Evolutionary conservation across 2,329 filamentous ascomycete genomes (phyloP), one percentile per base, ranked within the genome.

Genomic region (Claviceps quebecensis): DNA sequence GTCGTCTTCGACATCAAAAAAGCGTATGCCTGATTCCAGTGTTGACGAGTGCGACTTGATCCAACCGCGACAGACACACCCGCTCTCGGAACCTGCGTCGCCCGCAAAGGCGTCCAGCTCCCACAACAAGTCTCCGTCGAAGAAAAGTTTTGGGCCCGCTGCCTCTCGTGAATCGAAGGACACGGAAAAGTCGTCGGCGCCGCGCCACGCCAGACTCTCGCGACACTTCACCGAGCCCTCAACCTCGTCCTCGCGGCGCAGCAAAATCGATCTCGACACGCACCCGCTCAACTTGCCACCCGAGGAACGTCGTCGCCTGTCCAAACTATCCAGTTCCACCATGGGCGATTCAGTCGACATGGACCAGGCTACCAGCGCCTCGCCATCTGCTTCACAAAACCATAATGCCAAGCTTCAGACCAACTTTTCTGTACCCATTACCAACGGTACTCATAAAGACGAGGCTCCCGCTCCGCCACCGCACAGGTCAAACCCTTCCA

Each of bases 201-300:
- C 48, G 40, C 63, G 69, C 56, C 66, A 63, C 48, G 71, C 71
- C 52, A 68, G 73, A 53, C 63, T 72, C 50, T 77, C 65, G 52
- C 71, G 74, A 54, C 70, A 75, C 55, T 67, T 74, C 39, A 73
- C 72, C 53, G 74, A 77, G 53, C 66, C 72, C 36, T 66, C 72
- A 23, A 67, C 67, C 19, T 71, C 69, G 34, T 72, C 69, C 46
- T 69, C 65, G 37, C 72, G 76, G 52, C 72, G 76, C 56, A 70
- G 69, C 59, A 80, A 79, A 64, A 68, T 73, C 62, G 82, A 87
- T 64, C 74, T 75, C 56, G 79, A 91, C 65, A 84, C 81, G 2
- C 90, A 96, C 67, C 91, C 91, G 40, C 77, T 96, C 49, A 96
- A 96, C 63, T 80, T 95, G 22, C 88, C 85, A 2, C 89, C 89